phyloP scores from a whole-genome alignment of 306 rosid species.

The Castanea mollissima region DNA sequence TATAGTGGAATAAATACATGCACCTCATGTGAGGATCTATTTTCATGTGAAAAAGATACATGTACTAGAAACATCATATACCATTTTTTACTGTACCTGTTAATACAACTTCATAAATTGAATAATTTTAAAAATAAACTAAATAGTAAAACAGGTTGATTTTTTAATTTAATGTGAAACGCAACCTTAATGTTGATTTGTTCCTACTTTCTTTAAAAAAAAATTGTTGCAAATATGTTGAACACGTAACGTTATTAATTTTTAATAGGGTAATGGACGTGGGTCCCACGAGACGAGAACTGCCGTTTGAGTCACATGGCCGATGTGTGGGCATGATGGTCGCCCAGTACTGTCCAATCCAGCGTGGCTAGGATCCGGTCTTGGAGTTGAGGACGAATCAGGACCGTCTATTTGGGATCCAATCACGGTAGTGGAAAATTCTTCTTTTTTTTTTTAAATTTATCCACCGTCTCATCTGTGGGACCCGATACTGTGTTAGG shows the following conservation, averaged over 20 bases:
- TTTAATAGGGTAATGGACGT: not conserved
- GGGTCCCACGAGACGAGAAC: slow-evolving; percentile 20
- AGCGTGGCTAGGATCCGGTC: slow-evolving; percentile 13
- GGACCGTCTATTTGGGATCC: slow-evolving; percentile 5
- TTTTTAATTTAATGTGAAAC: too few relatives aligned
- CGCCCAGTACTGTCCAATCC: not conserved
- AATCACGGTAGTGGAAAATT: not conserved
- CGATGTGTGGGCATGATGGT: slow-evolving; percentile 24
- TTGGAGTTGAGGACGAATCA: slow-evolving; percentile 21
- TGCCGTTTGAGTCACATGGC: slow-evolving; percentile 32
- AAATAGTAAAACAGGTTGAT: too few relatives aligned
- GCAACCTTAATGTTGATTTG: too few relatives aligned
- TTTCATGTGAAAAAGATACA: too few relatives aligned
- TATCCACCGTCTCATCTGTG: slow-evolving; percentile 6
- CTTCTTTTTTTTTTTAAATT: not conserved
- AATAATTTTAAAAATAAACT: too few relatives aligned
- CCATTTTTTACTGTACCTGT: rapidly evolving
- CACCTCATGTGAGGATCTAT: too few relatives aligned
- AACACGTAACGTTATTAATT: too few relatives aligned
- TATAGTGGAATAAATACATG: too few relatives aligned
- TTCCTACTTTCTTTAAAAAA: not conserved
- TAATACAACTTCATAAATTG: too few relatives aligned
- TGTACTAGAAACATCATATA: too few relatives aligned
- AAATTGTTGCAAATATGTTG: too few relatives aligned
- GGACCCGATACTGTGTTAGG: not conserved